These are phyloP conservation scores for Lactarius quietus DNA, from an alignment of 768 basidiomycete species.

Conservation along the genomic window DNA sequence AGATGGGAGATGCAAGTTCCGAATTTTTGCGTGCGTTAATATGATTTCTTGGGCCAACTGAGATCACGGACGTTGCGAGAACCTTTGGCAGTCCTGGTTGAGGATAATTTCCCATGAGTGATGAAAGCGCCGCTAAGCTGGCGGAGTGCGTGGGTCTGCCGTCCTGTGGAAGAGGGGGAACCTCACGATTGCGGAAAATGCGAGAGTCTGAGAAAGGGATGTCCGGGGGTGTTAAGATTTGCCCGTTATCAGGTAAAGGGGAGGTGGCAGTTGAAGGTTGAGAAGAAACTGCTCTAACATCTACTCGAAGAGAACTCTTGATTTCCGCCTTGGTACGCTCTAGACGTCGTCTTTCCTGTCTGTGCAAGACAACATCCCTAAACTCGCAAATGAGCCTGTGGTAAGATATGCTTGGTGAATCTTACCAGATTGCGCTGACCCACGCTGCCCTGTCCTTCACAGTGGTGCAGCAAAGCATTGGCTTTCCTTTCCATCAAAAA, in stretches of 20 bases:
- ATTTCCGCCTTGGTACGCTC: slow-evolving; percentile 25
- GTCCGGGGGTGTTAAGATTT: background rate
- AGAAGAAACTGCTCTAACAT: background rate
- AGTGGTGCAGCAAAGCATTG: slow-evolving; percentile 63
- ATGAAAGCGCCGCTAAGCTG: background rate
- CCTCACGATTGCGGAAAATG: background rate
- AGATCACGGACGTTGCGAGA: background rate
- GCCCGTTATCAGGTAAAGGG: background rate
- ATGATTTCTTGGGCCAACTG: background rate
- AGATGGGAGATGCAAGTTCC: background rate
- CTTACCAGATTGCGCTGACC: slow-evolving; percentile 73
- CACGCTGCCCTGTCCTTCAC: slow-evolving; percentile 65
- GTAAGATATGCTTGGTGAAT: background rate
- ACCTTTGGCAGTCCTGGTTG: background rate
- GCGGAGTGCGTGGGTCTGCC: background rate
- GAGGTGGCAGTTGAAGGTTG: background rate
- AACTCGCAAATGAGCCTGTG: background rate
- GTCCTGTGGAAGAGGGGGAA: background rate
- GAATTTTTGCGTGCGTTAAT: background rate
- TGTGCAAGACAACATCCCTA: slow-evolving; percentile 55
- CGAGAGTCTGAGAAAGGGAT: background rate
- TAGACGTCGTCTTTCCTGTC: slow-evolving; percentile 30
- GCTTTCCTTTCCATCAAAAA: slow-evolving; percentile 47
- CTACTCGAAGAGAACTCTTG: slow-evolving; percentile 27
- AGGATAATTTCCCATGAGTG: background rate